Evolutionary conservation across 2,329 filamentous ascomycete species (phyloP).

Genomic region (Seiridium cupressi): DNA sequence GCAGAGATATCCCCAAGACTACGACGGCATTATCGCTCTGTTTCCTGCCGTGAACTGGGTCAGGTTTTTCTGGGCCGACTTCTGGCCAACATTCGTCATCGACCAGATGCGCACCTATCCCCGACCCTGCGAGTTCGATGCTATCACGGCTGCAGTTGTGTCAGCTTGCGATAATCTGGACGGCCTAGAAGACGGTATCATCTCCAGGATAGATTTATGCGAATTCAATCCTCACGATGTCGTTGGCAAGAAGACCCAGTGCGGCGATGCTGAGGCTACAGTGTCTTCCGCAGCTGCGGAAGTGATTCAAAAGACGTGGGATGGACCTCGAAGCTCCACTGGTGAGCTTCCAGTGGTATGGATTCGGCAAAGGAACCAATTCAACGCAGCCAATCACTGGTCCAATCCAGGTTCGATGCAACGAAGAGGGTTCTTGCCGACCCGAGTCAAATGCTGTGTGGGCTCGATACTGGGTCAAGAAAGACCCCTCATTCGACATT

Average conservation of each 20-base stretch:
- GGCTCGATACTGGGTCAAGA: not conserved
- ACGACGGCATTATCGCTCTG: constrained; percentile 50
- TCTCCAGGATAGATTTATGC: constrained; percentile 42
- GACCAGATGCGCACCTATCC: constrained; percentile 25
- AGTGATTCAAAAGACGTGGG: constrained; percentile 1
- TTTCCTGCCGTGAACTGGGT: constrained; percentile 28
- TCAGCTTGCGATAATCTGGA: constrained; percentile 47
- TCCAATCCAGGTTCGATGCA: constrained; percentile 9
- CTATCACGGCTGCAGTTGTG: constrained; percentile 36
- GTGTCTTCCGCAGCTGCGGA: constrained; percentile 38
- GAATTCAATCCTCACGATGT: constrained; percentile 33
- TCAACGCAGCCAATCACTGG: not conserved
- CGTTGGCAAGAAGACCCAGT: constrained; percentile 28
- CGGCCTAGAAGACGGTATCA: constrained; percentile 44
- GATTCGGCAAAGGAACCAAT: constrained; percentile 11
- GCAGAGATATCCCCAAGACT: constrained; percentile 50
- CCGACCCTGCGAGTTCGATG: constrained; percentile 21
- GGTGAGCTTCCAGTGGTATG: constrained; percentile 16
- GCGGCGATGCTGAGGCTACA: constrained; percentile 7
- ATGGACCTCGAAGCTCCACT: not conserved
- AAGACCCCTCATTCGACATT: not conserved
- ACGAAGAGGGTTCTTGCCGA: constrained; percentile 17
- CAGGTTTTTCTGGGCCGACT: constrained; percentile 18
- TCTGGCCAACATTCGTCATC: constrained; percentile 33
- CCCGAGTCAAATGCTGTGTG: not conserved